Evolutionary conservation across 169 alveolate genomes (phyloP).

Genomic region (Babesia sp.): DNA sequence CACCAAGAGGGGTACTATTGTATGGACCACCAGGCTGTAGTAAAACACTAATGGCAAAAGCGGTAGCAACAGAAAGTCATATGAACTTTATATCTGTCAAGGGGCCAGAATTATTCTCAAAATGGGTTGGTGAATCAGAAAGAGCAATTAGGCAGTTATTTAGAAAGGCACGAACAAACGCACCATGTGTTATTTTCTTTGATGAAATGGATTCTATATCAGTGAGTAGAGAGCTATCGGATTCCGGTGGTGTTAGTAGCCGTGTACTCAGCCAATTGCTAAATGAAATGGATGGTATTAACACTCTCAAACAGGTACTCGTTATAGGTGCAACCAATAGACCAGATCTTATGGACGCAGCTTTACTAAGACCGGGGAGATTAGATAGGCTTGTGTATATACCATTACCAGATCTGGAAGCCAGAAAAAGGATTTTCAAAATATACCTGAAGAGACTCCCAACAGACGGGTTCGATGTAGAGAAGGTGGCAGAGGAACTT

Average conservation of each 20-base stretch:
- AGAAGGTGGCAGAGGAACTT: constrained; percentile 83
- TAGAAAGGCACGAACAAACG: constrained; percentile 93
- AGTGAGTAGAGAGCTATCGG: constrained; percentile 50
- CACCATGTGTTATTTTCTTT: constrained; percentile 97
- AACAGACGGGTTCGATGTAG: constrained; percentile 72
- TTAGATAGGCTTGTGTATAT: constrained; percentile 97
- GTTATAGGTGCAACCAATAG: constrained; percentile 98
- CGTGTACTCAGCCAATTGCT: constrained; percentile 95
- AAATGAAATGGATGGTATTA: constrained; percentile 99
- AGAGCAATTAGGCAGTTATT: constrained; percentile 94
- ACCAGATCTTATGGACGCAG: constrained; percentile 96
- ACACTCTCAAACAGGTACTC: constrained; percentile 84
- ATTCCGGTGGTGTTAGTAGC: constrained; percentile 85
- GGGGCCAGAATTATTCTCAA: constrained; percentile 99
- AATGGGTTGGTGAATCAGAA: constrained; percentile 99
- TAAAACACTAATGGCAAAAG: constrained; percentile 99
- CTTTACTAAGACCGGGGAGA: constrained; percentile 98
- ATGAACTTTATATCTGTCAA: constrained; percentile 97
- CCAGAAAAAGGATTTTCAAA: constrained; percentile 90
- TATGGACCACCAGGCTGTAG: constrained; percentile 99
- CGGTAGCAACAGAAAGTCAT: constrained; percentile 97
- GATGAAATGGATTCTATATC: constrained; percentile 97
- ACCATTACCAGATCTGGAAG: constrained; percentile 94
- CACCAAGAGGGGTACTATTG: constrained; percentile 95
- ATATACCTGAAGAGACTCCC: constrained; percentile 62